Percentiles rank a stretch among this genome's conserved stretches.
These are phyloP conservation scores for Flaveria brownii DNA, from an alignment of 129 eudicot genomes.

Conservation along the genomic window DNA sequence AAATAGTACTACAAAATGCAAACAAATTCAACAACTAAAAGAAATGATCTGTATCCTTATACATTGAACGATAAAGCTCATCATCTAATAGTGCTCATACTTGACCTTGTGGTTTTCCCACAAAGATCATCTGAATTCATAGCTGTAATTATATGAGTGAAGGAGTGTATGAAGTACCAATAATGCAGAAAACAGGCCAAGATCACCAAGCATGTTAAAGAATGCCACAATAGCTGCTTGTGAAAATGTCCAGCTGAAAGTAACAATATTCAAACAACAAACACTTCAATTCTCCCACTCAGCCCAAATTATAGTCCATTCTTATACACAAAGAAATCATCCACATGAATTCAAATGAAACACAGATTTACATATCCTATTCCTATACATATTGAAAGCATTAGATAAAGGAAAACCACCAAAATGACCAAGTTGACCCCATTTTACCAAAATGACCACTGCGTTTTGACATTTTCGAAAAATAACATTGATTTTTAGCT, in stretches of 20 bases:
- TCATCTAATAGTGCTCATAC: background rate
- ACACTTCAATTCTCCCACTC: too few species aligned
- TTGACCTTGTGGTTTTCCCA: background rate
- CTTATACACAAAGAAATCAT: slow-evolving; percentile 7
- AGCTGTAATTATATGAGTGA: background rate
- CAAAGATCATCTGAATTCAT: background rate
- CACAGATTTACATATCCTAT: slow-evolving; percentile 1
- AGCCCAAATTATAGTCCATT: background rate
- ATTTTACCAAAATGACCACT: too few species aligned
- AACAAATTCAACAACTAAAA: slow-evolving; percentile 9
- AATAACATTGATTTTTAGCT: too few species aligned
- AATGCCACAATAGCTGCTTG: slow-evolving; percentile 50
- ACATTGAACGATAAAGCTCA: background rate
- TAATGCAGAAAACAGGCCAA: slow-evolving; percentile 35
- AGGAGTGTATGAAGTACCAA: slow-evolving; percentile 34
- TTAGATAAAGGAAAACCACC: background rate
- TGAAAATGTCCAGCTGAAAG: slow-evolving; percentile 41
- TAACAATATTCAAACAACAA: slow-evolving; percentile 7
- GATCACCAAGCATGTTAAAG: slow-evolving; percentile 45
- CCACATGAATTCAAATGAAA: background rate
- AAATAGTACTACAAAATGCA: slow-evolving; percentile 61
- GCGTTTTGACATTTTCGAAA: too few species aligned
- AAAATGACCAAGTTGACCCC: too few species aligned
- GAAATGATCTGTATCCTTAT: background rate
- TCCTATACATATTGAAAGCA: background rate